Percentiles rank a stretch among this genome's conserved stretches.
Evolutionary conservation across 2,329 filamentous ascomycete genomes (phyloP).

Genomic region (Xenoacremonium recifei): DNA sequence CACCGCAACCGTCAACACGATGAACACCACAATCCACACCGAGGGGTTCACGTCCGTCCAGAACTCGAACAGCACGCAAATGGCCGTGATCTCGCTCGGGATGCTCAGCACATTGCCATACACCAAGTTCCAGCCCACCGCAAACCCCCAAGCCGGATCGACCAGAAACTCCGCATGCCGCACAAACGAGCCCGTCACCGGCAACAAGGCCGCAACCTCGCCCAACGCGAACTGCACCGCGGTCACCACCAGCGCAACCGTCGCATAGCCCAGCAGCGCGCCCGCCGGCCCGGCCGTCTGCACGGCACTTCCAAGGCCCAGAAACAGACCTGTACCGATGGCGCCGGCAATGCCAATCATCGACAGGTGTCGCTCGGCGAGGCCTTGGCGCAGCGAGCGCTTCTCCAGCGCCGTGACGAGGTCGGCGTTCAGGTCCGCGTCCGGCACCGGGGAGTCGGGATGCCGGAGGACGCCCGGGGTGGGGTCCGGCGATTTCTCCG

Average conservation of each 20-base stretch:
- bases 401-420: constrained; percentile 23
- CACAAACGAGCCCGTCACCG: constrained; percentile 63
- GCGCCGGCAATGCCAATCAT: constrained; percentile 63
- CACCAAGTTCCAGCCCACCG: constrained; percentile 53
- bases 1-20: constrained; percentile 54
- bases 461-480: too few relatives aligned
- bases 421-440: too few relatives aligned
- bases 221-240: constrained; percentile 56
- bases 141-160: constrained; percentile 58
- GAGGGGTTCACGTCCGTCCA: constrained; percentile 56
- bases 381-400: constrained; percentile 21
- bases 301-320: constrained; percentile 55
- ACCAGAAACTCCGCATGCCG: constrained; percentile 60
- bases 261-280: constrained; percentile 51
- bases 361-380: constrained; percentile 47
- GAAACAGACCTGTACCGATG: constrained; percentile 61
- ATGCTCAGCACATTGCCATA: constrained; percentile 55
- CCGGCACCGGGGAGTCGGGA: too few relatives aligned
- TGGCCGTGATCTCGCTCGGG: constrained; percentile 61
- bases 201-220: constrained; percentile 59
- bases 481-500: too few relatives aligned
- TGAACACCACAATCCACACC: constrained; percentile 47
- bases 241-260: constrained; percentile 55
- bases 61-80: constrained; percentile 60
- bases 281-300: constrained; percentile 48